Evolutionary conservation across 768 basidiomycete species (phyloP), one percentile per base, ranked within the genome.

Genomic region (Fomitopsis pulvina): DNA sequence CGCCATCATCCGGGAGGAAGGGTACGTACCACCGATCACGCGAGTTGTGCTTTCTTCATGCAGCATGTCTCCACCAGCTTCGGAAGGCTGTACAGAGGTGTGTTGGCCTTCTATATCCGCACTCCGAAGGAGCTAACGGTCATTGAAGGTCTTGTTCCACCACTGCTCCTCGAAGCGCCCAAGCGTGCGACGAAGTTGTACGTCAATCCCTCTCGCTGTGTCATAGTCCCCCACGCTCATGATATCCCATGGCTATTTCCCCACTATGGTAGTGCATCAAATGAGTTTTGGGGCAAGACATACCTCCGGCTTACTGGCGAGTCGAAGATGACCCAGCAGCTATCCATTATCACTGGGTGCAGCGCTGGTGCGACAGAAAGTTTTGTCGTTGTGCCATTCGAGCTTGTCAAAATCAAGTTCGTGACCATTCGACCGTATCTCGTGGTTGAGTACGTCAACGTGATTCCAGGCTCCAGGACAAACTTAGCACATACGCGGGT

Each of bases 141-240:
- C 20, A 11, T 21, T 40, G 18, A 46, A 88, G 86, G 95, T 58
- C 82, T 99, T 52, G 85, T 93, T n/a, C 92, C 96, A 9, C 96
- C 96, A 16, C 68, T 99, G 9, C 79, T 98, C 60, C 72, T 99
- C 40, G 96, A 99, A 68, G 96, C 96, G 14, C 96, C 96, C 1
- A 99, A 99, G 72, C 85, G 96, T 69, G 96, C 96, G 14, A 89
- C 93, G 42, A 99, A 98, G 78, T 90, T 89, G 87, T 87, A 56
- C 54, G 81, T 71, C 22, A 26, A 21, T 6, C 10, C 20, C 18
- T 16, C 14, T 12, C 34, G 14, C 34, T 37, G 18, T 18, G 34
- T 37, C 34, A 37, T 37, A 37, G 14, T 18, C 5, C 14, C 34
- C 5, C 34, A 37, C 14, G 34, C 34, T 37, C 34, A 37, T 37